These are phyloP conservation scores for Stentor roeselii DNA, from an alignment of 73 alveolate genomes.

Conservation along the genomic window DNA sequence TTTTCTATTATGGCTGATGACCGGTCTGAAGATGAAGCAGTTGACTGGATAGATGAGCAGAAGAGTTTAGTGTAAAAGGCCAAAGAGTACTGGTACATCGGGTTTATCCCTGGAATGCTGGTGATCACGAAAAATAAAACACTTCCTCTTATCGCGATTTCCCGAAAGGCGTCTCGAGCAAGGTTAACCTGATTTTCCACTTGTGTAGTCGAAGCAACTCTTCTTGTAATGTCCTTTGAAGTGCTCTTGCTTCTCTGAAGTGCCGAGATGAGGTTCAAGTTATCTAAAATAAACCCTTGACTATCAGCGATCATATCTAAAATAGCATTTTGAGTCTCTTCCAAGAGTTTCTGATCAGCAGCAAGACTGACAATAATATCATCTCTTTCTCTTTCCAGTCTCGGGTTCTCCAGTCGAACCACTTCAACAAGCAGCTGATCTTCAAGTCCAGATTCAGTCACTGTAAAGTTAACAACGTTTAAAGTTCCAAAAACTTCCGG, in stretches of 20 bases:
- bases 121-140: conserved; percentile 92
- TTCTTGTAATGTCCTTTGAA: conserved; percentile 72
- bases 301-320: conserved; percentile 79
- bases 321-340: conserved; percentile 83
- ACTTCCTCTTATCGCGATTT: conserved; percentile 88
- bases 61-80: conserved; percentile 81
- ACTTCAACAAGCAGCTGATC: conserved; percentile 93
- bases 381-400: conserved; percentile 83
- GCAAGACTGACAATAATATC: conserved; percentile 80
- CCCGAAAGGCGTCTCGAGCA: conserved; percentile 79
- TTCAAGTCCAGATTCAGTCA: conserved; percentile 93
- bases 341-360: conserved; percentile 74
- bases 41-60: conserved; percentile 65
- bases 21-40: conserved; percentile 68
- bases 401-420: conserved; percentile 91
- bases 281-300: conserved; percentile 85
- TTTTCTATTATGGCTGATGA: conserved; percentile 69
- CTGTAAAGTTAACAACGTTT: conserved; percentile 96
- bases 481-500: conserved; percentile 97
- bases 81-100: conserved; percentile 96
- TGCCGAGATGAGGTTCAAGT: conserved; percentile 78
- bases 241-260: conserved; percentile 84
- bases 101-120: conserved; percentile 88
- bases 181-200: conserved; percentile 84
- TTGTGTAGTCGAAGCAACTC: conserved; percentile 74